A percentile compares a stretch with the other conserved stretches of the same genome.
These are phyloP conservation scores for Fraxinus velutina DNA, from an alignment of 305 asterid genomes.

Conservation along the genomic window DNA sequence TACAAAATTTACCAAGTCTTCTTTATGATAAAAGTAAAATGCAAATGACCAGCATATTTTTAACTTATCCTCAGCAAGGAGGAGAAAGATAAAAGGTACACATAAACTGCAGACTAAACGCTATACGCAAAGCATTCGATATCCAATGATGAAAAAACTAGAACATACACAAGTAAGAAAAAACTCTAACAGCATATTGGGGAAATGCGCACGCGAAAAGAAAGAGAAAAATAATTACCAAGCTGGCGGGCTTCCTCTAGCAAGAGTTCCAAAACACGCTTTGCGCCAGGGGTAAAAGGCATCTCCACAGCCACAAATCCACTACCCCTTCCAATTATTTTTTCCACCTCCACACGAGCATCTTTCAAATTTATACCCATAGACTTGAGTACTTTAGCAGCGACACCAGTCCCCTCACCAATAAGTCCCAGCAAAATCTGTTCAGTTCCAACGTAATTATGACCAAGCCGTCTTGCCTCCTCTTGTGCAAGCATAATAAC, in stretches of 20 bases:
- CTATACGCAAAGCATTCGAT: not conserved
- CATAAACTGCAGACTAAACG: not conserved
- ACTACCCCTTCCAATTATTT: slow-evolving; percentile 91
- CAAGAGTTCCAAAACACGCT: slow-evolving; percentile 84
- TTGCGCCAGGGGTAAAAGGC: slow-evolving; percentile 92
- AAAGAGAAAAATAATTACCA: slow-evolving; percentile 42
- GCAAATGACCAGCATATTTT: not conserved
- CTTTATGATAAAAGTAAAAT: not conserved
- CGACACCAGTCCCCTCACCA: slow-evolving; percentile 97
- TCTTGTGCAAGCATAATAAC: slow-evolving; percentile 97
- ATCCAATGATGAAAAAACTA: not conserved
- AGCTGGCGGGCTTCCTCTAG: slow-evolving; percentile 95
- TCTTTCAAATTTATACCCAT: slow-evolving; percentile 93
- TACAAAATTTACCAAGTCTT: not conserved
- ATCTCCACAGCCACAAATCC: slow-evolving; percentile 97
- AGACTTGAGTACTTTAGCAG: slow-evolving; percentile 93
- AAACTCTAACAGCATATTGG: not conserved
- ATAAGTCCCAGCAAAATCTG: slow-evolving; percentile 84
- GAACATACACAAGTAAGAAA: not conserved
- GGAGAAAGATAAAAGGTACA: not conserved
- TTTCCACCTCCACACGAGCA: slow-evolving; percentile 96
- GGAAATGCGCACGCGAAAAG: not conserved
- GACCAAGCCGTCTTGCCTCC: slow-evolving; percentile 94
- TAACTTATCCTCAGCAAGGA: not conserved
- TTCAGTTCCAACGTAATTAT: slow-evolving; percentile 89